These are phyloP conservation scores for Penicillium soppii DNA, from an alignment of 495 filamentous ascomycete species.

Conservation along the genomic window DNA sequence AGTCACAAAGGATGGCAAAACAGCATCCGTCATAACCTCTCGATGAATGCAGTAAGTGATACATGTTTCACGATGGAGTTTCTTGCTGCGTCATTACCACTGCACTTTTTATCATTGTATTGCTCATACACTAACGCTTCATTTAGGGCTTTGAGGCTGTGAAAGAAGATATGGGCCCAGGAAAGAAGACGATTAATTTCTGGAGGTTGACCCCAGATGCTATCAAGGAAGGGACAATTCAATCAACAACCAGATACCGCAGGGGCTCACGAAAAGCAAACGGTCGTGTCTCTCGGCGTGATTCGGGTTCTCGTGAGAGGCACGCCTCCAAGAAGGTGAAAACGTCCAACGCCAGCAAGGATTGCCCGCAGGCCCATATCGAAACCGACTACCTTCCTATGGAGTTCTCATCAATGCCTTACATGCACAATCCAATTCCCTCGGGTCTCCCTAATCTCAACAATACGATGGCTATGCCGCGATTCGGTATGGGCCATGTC, in stretches of 20 bases:
- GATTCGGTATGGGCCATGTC: slow-evolving; percentile 22
- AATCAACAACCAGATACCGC: slow-evolving; percentile 75
- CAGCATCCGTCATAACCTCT: slow-evolving; percentile 94
- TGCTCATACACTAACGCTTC: background rate
- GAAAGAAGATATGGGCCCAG: slow-evolving; percentile 42
- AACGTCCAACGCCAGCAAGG: background rate
- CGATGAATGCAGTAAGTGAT: slow-evolving; percentile 85
- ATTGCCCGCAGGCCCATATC: slow-evolving; percentile 17
- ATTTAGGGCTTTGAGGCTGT: slow-evolving; percentile 65
- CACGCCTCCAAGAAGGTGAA: slow-evolving; percentile 39
- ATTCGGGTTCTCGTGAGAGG: slow-evolving; percentile 58
- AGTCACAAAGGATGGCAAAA: slow-evolving; percentile 89
- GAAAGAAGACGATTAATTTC: slow-evolving; percentile 58
- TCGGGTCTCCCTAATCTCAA: slow-evolving; percentile 9
- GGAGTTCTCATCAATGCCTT: background rate
- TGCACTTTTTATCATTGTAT: background rate
- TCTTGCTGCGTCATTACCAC: background rate
- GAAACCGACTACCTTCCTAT: slow-evolving; percentile 3
- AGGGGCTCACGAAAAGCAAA: slow-evolving; percentile 48
- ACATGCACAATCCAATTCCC: background rate
- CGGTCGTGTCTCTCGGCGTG: slow-evolving; percentile 46
- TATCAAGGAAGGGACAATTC: slow-evolving; percentile 58
- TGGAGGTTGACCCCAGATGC: slow-evolving; percentile 70
- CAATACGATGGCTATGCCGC: slow-evolving; percentile 13
- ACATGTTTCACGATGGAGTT: slow-evolving; percentile 1